Conservation (phyloP, 2,329 filamentous ascomycete genomes). For the Chalaropsis thielavioides region DNA sequence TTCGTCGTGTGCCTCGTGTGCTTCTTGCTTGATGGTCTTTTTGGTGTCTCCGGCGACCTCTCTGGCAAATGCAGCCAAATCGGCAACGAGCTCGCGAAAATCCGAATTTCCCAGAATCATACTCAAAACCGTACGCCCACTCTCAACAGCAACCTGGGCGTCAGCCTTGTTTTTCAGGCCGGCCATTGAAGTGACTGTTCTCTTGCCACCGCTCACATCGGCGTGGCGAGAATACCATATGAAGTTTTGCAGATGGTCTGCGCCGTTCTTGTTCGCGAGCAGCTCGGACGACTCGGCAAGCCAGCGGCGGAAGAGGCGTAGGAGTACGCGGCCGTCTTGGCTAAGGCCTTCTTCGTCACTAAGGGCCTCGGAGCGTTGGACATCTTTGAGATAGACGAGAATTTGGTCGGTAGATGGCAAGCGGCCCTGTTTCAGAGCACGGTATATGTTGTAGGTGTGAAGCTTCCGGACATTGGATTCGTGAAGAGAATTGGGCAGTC, state of each 20-base stretch:
- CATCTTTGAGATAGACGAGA: conserved; percentile 62
- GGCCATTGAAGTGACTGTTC: conserved; percentile 46
- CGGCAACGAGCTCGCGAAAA: conserved; percentile 72
- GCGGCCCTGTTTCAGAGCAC: conserved; percentile 67
- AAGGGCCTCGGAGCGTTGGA: conserved; percentile 52
- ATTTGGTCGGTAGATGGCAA: conserved; percentile 85
- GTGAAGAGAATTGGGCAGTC: conserved; percentile 39
- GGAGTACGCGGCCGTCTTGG: conserved; percentile 57
- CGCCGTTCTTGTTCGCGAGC: conserved; percentile 63
- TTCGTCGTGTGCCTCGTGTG: conserved; percentile 39
- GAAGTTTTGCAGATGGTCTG: conserved; percentile 82
- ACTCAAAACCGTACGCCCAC: conserved; percentile 66
- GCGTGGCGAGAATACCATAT: conserved; percentile 71
- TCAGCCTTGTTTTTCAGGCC: conserved; percentile 54
- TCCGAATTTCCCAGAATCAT: conserved; percentile 82
- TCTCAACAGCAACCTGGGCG: conserved; percentile 47
- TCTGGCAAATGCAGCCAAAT: conserved; percentile 62
- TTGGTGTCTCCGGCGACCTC: conserved; percentile 82
- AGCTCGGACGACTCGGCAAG: conserved; percentile 70
- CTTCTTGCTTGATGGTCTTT: conserved; percentile 60
- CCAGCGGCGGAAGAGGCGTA: conserved; percentile 58
- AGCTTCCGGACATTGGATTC: conserved; percentile 72
- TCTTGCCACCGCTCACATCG: conserved; percentile 52
- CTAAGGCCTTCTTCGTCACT: conserved; percentile 41
- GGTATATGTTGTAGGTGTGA: conserved; percentile 82